A percentile compares a stretch with the other conserved stretches of the same genome.
These are phyloP conservation scores for Xylaria sp. DNA, from an alignment of 495 filamentous ascomycete genomes.

Conservation along the genomic window DNA sequence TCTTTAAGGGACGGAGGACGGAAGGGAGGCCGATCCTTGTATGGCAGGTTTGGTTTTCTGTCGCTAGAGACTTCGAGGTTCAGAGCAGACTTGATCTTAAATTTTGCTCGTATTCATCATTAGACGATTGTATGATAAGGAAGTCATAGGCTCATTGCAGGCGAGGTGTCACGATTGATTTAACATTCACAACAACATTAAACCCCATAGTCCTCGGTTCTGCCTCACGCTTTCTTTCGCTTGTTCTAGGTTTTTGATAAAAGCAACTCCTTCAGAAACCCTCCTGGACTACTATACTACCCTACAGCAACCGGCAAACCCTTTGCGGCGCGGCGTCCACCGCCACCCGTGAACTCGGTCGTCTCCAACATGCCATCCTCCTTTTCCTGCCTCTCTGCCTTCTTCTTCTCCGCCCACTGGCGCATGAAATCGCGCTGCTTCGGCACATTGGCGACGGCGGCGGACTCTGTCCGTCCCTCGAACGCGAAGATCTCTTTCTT, in stretches of 20 bases:
- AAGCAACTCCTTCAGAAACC: background rate
- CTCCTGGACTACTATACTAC: background rate
- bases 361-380: background rate
- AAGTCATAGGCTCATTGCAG: conserved; percentile 19
- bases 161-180: conserved; percentile 28
- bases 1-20: background rate
- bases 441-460: conserved; percentile 40
- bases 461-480: conserved; percentile 33
- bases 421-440: conserved; percentile 53
- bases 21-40: background rate
- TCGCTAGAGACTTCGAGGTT: conserved; percentile 8
- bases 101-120: conserved; percentile 28
- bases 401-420: conserved; percentile 51
- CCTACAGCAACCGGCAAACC: conserved; percentile 7
- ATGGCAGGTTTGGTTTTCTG: conserved; percentile 20
- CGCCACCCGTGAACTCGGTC: background rate
- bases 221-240: conserved; percentile 4
- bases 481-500: conserved; percentile 62
- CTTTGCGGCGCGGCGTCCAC: conserved; percentile 5
- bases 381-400: conserved; percentile 39
- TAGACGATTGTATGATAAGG: conserved; percentile 29
- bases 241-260: background rate
- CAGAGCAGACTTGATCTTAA: conserved; percentile 12
- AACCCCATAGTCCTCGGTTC: background rate
- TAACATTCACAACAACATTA: conserved; percentile 10